A percentile compares a stretch with the other conserved stretches of the same genome.
These are phyloP conservation scores for Medicago arabica DNA, from an alignment of 306 rosid genomes.

Conservation along the genomic window DNA sequence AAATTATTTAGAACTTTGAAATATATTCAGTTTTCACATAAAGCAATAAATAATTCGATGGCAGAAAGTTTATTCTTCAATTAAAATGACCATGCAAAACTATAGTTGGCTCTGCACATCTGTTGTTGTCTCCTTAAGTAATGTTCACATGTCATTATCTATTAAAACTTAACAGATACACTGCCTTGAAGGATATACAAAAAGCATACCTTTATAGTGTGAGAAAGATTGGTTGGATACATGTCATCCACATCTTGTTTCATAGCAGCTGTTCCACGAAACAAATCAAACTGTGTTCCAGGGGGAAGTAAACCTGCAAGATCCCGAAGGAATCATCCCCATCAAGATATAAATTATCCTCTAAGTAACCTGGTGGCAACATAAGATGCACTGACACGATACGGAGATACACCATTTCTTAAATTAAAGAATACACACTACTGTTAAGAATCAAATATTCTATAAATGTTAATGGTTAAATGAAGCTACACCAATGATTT, in stretches of 20 bases:
- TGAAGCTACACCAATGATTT: not conserved
- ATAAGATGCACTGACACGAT: not conserved
- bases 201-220: conserved; percentile 87
- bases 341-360: conserved; percentile 37
- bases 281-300: conserved; percentile 96
- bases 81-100: not conserved
- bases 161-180: conserved; percentile 24
- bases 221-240: conserved; percentile 88
- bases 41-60: not conserved
- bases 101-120: not conserved
- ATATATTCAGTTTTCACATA: too few species aligned
- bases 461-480: conserved; percentile 6
- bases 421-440: not conserved
- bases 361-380: conserved; percentile 11
- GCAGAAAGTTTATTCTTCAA: conserved; percentile 21
- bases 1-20: too few species aligned
- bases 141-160: conserved; percentile 11
- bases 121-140: conserved; percentile 20
- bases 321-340: conserved; percentile 40
- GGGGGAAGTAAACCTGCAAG: conserved; percentile 96
- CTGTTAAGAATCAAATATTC: not conserved
- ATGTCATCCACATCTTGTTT: conserved; percentile 98
- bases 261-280: conserved; percentile 99
- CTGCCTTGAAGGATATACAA: conserved; percentile 35
- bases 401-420: not conserved